Evolutionary conservation across 2,329 filamentous ascomycete species (phyloP), one percentile per base, ranked within the genome.

Genomic region (Alternaria burnsii): DNA sequence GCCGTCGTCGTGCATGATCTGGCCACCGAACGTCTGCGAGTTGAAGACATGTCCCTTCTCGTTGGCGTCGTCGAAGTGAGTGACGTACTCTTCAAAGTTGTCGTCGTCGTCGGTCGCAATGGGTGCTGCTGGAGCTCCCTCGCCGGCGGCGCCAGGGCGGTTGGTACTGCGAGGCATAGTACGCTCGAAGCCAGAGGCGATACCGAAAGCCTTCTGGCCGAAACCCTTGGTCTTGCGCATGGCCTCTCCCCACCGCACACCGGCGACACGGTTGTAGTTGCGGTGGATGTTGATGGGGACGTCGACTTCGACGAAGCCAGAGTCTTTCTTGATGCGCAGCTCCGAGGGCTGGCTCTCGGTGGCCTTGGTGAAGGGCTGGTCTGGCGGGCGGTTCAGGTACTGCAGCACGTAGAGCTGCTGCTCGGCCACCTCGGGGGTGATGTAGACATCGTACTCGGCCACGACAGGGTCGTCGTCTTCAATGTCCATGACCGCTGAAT

Each of bases 271-370:
- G 81, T 98, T 93, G 83, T 97, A 98, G 74, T 92, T 90, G 77
- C 48, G 42, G 88, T 89, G 82, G 89, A 78, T 73, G 59, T 78
- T 88, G 70, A 97, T 84, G 5, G 93, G 92, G n/a, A 97, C 86
- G 77, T 99, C 95, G 53, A 98, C 84, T 80, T 99, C 95, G 58
- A 97, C 84, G 81, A 97, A 91, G 57, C 94, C 94, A 0, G 91
- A 87, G 58, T 86, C 82, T 14, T 89, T 86, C 82, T 98, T 99
- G 76, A 97, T 82, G 68, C 94, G 92, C 71, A 98, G 83, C 70
- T 91, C 88, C 16, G 87, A 82, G 11, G 94, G 91, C 56, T 85
- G 83, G 16, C 82, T 80, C 9, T 67, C 61, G 53, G 82, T 79
- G 12, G 80, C 75, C 22, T 87, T 84, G 55, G 86, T 86, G 79